phyloP scores from a whole-genome alignment of 2,329 filamentous ascomycete species.

The Myriosclerotinia curreyana region DNA sequence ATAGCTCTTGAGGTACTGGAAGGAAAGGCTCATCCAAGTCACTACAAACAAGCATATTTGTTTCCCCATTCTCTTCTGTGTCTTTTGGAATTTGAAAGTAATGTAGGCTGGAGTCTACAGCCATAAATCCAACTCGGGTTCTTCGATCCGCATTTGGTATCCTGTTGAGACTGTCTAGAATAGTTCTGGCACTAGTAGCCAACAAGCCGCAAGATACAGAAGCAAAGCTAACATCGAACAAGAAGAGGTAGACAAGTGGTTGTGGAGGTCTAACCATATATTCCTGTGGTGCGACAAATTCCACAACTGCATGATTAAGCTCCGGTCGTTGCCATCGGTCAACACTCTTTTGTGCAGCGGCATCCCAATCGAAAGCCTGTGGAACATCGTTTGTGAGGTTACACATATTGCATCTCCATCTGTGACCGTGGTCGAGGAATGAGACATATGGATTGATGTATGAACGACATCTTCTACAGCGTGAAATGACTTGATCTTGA shows the following conservation, averaged over 20 bases:
- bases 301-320: slow-evolving; percentile 92
- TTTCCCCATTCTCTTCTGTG: slow-evolving; percentile 76
- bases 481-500: slow-evolving; percentile 94
- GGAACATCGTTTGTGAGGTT: slow-evolving; percentile 98
- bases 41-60: slow-evolving; percentile 89
- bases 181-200: slow-evolving; percentile 88
- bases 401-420: slow-evolving; percentile 99
- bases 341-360: slow-evolving; percentile 81
- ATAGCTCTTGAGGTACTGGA: slow-evolving; percentile 84
- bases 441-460: slow-evolving; percentile 98
- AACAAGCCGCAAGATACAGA: slow-evolving; percentile 86
- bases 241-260: slow-evolving; percentile 90
- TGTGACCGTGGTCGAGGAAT: slow-evolving; percentile 93
- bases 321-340: slow-evolving; percentile 91
- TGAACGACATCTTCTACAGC: slow-evolving; percentile 90
- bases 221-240: slow-evolving; percentile 90
- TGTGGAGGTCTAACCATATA: slow-evolving; percentile 99
- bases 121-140: slow-evolving; percentile 90
- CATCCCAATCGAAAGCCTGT: slow-evolving; percentile 99
- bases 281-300: slow-evolving; percentile 96
- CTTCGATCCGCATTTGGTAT: slow-evolving; percentile 97
- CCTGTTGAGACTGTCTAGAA: slow-evolving; percentile 88
- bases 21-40: slow-evolving; percentile 96
- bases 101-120: slow-evolving; percentile 89
- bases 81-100: slow-evolving; percentile 96